Evolutionary conservation across 805 yeast genomes (phyloP).

Genomic region (Metschnikowia sp.): DNA sequence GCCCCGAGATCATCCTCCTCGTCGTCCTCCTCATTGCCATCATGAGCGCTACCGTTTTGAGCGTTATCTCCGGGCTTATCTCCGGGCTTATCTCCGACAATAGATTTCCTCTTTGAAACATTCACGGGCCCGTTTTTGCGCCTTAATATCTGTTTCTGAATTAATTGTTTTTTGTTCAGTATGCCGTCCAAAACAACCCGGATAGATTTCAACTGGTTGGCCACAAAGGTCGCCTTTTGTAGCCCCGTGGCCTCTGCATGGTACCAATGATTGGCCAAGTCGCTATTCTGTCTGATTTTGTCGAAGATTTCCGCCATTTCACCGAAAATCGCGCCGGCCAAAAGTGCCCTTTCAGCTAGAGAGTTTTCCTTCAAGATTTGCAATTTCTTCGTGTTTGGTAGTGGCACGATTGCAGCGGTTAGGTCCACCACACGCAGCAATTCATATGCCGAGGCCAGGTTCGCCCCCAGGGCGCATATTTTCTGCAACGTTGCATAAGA

Average conservation of each 20-base stretch:
- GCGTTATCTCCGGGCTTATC: not conserved
- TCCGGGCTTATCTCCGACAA: not conserved
- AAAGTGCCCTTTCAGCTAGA: conserved; percentile 31
- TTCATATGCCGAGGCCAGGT: conserved; percentile 7
- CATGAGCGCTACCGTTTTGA: conserved; percentile 15
- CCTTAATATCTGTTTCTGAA: conserved; percentile 10
- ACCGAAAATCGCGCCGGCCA: conserved; percentile 28
- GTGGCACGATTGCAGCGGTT: conserved; percentile 50
- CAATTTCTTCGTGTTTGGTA: conserved; percentile 42
- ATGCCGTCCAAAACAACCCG: conserved; percentile 48
- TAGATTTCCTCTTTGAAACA: no score
- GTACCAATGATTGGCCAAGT: conserved; percentile 43
- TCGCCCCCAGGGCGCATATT: conserved; percentile 19
- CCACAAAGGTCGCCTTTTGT: conserved; percentile 53
- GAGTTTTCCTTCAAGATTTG: conserved; percentile 33
- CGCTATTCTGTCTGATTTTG: conserved; percentile 28
- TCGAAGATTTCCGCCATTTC: conserved; percentile 39
- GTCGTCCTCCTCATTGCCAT: conserved; percentile 43
- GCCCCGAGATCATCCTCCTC: conserved; percentile 37
- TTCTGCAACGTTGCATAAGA: conserved; percentile 43
- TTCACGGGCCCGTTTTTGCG: conserved; percentile 4
- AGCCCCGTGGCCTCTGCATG: conserved; percentile 47
- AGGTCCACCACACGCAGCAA: conserved; percentile 41
- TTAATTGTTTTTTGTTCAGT: conserved; percentile 23
- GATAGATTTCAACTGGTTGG: conserved; percentile 52